Percentiles rank a stretch among this genome's conserved stretches.
Conservation (phyloP, 768 basidiomycete species). For the Auriculariales sp. region DNA sequence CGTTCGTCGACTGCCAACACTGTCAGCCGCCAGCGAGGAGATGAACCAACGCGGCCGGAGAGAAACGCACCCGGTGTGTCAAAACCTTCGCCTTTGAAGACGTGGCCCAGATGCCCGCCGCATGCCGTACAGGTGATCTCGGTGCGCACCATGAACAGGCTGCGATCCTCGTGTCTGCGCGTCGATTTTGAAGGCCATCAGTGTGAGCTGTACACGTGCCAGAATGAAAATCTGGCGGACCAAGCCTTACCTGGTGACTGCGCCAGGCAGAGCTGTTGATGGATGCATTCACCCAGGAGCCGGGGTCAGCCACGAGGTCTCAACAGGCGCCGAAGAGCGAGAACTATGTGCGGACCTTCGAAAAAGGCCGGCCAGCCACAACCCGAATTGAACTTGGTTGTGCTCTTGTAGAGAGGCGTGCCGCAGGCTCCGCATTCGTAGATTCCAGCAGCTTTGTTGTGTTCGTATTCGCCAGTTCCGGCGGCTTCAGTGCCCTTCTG, state of each 20-base stretch:
- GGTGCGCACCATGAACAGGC: slow-evolving; percentile 52
- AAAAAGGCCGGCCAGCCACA: slow-evolving; percentile 99
- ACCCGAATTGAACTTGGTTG: slow-evolving; percentile 83
- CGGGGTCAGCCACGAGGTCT: neutral
- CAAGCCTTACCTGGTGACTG: slow-evolving; percentile 36
- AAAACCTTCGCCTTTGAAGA: slow-evolving; percentile 87
- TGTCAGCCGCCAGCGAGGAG: neutral
- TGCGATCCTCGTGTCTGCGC: slow-evolving; percentile 49
- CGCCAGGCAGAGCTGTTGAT: slow-evolving; percentile 70
- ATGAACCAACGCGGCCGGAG: slow-evolving; percentile 10
- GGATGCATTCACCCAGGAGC: slow-evolving; percentile 1
- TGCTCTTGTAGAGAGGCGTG: slow-evolving; percentile 75
- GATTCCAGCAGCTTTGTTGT: slow-evolving; percentile 47
- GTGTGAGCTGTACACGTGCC: neutral
- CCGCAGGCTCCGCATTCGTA: slow-evolving; percentile 72
- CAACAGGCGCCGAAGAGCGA: neutral
- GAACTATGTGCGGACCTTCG: slow-evolving; percentile 39
- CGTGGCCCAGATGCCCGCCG: slow-evolving; percentile 87
- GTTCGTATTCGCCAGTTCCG: slow-evolving; percentile 68
- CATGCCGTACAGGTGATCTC: slow-evolving; percentile 88
- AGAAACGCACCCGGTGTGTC: slow-evolving; percentile 50
- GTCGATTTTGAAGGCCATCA: too few species aligned
- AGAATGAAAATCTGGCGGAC: neutral
- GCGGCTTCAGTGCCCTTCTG: slow-evolving; percentile 77
- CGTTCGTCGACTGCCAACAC: slow-evolving; percentile 51